Base-by-base conservation (phyloP, 23 red algal genomes). In the Gracilaria gracilis region DNA sequence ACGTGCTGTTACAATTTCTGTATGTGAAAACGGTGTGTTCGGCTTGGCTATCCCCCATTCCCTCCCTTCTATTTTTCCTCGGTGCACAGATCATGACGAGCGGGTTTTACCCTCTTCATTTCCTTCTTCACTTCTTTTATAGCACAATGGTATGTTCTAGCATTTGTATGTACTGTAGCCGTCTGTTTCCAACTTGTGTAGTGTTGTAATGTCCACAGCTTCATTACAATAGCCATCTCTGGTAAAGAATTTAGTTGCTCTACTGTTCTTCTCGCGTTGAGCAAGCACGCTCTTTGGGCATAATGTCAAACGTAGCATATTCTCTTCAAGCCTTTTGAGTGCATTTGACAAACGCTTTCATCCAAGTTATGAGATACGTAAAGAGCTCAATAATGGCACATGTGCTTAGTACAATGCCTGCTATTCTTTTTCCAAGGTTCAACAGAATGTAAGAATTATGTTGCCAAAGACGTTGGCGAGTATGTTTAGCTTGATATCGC, bases 181-280 rank as follows among this genome's bases (percentile, higher is more conserved):
- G 67, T 73, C 38, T 73, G 67, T 73, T 44, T 73, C 29, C 51
- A 55, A 20, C 51, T 44, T 37, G 38, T 73, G 67, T 73, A 73
- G 67, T 73, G 33, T 73, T 73, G 31, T 73, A 73, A 73, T 73
- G 67, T 73, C 44, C 67, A 44, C 67, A 73, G 67, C 67, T 73
- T 40, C 44, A n/a, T 40, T 73, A 73, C 67, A 44, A 42, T 73
- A 73, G 67, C 34, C 23, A 20, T 20, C 42, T 35, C 8, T 40
- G 35, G 67, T 73, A 62, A 62, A 62, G 27, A 29, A 29, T 62
- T 24, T 62, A 62, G 59, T 62, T 62, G 59, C 59, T 62, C 59
- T 62, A 62, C 59, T 62, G n/a, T n/a, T n/a, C 16, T 58, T 62
- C n/a, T 62, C 59, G 59, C 8, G 21, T 31, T 62, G 51, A 2